Base-by-base conservation (phyloP, 2,329 filamentous ascomycete genomes). In the Ceratocystis papillata region DNA sequence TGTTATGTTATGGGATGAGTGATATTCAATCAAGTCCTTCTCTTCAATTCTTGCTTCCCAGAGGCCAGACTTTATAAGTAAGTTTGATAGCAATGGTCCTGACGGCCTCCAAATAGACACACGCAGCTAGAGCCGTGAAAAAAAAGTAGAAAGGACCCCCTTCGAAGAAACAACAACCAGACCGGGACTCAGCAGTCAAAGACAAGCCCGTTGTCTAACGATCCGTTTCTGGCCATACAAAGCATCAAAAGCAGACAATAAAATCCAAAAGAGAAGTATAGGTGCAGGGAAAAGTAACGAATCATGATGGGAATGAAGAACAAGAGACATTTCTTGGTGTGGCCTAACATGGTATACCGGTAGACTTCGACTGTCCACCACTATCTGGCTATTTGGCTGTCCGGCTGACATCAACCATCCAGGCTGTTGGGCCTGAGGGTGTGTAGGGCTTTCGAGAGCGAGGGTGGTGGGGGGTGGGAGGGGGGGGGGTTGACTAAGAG, bases 151-250 rank as follows among this genome's bases (percentile, higher is more conserved):
- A 59, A 59, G 20, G 28, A 8, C 17, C 17, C 25, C 28, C 25
- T 41, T 41, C 37, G 3, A 59, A 37, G 55, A 59, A 59, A 59
- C 55, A 59, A 59, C 7, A 59, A 7, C 37, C n/a, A 8, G 55
- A 10, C 55, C 12, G 17, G 55, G 25, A 33, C 28, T 33, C 55
- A 59, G 55, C 10, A 59, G 37, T 37, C 12, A 59, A 59, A 59
- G 55, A 59, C 55, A 59, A 59, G 55, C 55, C 28, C 37, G 25
- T n/a, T 59, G 55, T 59, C 55, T 17, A 59, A 59, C 55, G 33
- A n/a, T 33, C 28, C 5, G 25, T 25, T 59, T 59, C 55, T 10
- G 55, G 28, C 25, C 12, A 30, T 37, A 28, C 12, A 33, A 59
- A 17, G 12, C 55, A 33, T 7, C 17, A 59, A 59, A 28, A 17